Evolutionary conservation across 1,139 yeast genomes (phyloP), one percentile per base, ranked within the genome.

Genomic region (Nakaseomyces uthaithaninus): DNA sequence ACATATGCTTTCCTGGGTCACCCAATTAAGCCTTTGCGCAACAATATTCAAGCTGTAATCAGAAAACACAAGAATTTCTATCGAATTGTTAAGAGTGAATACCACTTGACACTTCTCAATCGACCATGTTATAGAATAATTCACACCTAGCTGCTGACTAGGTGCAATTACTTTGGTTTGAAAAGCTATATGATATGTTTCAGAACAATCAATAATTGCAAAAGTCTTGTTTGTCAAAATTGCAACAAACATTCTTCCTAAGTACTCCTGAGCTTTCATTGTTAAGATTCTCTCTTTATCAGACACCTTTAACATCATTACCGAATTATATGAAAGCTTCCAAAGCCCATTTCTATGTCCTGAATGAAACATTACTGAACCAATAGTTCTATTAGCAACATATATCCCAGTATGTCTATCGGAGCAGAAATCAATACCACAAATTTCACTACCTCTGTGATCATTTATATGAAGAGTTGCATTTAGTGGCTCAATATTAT

Each of bases 331-430:
- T 22, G 71, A 67, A 40, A 69, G 63, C 38, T 67, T 65, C 34
- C 80, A 74, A 42, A 80, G 57, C 19, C 80, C 62, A 27, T 74
- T 69, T 42, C 78, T 68, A 36, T 69, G 65, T 0, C 81, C 80
- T 50, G 73, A 70, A 57, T 84, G 93, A 46, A 65, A 69, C 41
- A 77, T 66, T 9, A 79, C 66, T 50, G 72, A 61, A 0, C 94
- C 94, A 2, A 71, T 62, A 4, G 63, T 61, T 23, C 25, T 27
- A 54, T 84, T 91, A 2, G 74, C 66, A 5, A 83, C 71, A 3
- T 81, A 62, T 16, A 85, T 45, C 16, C 77, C 77, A 9, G 76
- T 69, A 45, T 73, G 78, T 47, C 78, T 68, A 26, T 67, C 66
- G 2, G 77, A 80, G 10, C 77, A 50, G 54, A 82, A 84, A 10